A percentile compares a stretch with the other conserved stretches of the same genome.
These are phyloP conservation scores for Elsinoe arachidis DNA, from an alignment of 2,329 filamentous ascomycete genomes.

Conservation along the genomic window DNA sequence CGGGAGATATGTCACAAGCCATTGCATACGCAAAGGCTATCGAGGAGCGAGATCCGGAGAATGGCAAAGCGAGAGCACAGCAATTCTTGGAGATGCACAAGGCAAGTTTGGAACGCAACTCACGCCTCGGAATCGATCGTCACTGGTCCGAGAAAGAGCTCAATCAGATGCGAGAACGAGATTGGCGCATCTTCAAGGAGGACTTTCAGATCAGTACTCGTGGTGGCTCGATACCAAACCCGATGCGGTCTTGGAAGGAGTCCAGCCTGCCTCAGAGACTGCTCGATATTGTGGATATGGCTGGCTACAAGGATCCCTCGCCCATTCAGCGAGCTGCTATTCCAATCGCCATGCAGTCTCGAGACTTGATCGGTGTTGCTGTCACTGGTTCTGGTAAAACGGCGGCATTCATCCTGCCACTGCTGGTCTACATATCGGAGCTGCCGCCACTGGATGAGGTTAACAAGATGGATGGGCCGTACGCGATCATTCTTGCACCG, in stretches of 20 bases:
- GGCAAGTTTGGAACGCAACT: conserved; percentile 62
- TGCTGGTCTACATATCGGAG: conserved; percentile 90
- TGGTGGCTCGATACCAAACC: conserved; percentile 83
- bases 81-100: conserved; percentile 80
- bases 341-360: conserved; percentile 81
- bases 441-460: conserved; percentile 74
- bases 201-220: conserved; percentile 96
- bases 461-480: conserved; percentile 90
- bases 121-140: conserved; percentile 69
- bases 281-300: conserved; percentile 70
- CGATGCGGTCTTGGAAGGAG: conserved; percentile 91
- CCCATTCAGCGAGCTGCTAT: conserved; percentile 91
- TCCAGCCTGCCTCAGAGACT: conserved; percentile 69
- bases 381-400: conserved; percentile 98
- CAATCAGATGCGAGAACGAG: conserved; percentile 89
- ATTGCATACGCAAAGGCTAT: conserved; percentile 58
- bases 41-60: conserved; percentile 64
- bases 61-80: conserved; percentile 65
- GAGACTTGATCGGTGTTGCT: conserved; percentile 96
- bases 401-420: conserved; percentile 81
- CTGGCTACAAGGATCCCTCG: conserved; percentile 86
- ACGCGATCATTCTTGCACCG: conserved; percentile 91
- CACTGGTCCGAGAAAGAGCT: conserved; percentile 94
- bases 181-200: conserved; percentile 99
- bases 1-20: conserved; percentile 40